Base-by-base conservation (phyloP, 106 monocot species). In the Apostasia ramifera region DNA sequence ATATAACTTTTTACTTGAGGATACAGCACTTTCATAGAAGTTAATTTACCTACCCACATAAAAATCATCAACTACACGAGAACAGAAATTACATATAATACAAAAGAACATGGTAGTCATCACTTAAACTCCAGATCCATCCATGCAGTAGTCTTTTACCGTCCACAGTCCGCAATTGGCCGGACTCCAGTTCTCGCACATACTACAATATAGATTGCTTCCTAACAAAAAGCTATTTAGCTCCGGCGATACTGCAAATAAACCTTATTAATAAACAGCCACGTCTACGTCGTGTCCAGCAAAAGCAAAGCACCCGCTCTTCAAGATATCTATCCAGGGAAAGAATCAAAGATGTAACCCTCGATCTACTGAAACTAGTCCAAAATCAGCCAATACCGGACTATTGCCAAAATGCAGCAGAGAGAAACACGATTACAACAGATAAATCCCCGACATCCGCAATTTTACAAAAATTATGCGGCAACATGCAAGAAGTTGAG, bases 91-190 rank as follows among this genome's bases (percentile, higher is more conserved):
- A 26, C 0, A 26, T 26, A 26, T 26, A 26, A 26, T 26, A 26
- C 26, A 26, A 26, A 26, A 26, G 26, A 39, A 40, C 40, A 40
- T 8, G 40, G 40, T 59, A 44, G 44, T 13, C 43, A 44, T 45
- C 40, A 62, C 1, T 44, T 11, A 42, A 40, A 62, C 43, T 62
- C 45, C 62, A 62, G 44, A 62, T 62, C 62, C 43, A 62, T 62
- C 44, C 62, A 45, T 62, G 62, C 3, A 45, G 44, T 44, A 62
- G 44, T 9, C 42, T 62, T 62, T 62, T 5, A 59, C 2, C 40
- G 8, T 13, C 12, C 62, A 2, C 8, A 62, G 44, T n/a, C n/a
- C 26, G 26, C 26, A 26, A 26, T 26, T 26, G 26, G 26, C 26
- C 26, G 26, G 26, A 26, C 26, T 26, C 26, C 26, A 26, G 26